phyloP scores from a whole-genome alignment of 1,284 basidiomycete species.

The Trichosporon sp. region DNA sequence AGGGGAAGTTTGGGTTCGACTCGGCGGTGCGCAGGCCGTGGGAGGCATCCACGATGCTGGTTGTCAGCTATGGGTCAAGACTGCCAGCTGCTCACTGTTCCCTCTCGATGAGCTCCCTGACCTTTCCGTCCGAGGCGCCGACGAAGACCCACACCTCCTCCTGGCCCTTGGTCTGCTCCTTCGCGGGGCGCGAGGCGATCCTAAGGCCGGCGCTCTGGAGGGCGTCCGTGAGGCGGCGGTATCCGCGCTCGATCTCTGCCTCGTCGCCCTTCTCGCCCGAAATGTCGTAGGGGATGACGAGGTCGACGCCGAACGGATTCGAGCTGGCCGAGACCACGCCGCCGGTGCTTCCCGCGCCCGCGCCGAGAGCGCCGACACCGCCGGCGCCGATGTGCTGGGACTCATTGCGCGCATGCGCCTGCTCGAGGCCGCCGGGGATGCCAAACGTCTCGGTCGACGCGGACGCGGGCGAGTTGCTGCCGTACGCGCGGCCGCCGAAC shows the following conservation, averaged over 20 bases:
- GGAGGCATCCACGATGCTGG: constrained; percentile 26
- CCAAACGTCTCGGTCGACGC: not conserved
- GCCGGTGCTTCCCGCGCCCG: too few species aligned
- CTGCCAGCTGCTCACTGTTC: constrained; percentile 61
- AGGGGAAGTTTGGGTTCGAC: constrained; percentile 57
- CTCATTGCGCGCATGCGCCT: too few species aligned
- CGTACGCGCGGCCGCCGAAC: not conserved
- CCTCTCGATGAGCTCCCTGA: constrained; percentile 63
- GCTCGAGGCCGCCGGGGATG: not conserved
- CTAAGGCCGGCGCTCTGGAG: constrained; percentile 40
- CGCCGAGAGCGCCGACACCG: too few species aligned
- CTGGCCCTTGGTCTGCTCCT: constrained; percentile 54
- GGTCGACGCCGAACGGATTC: constrained; percentile 45
- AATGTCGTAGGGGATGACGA: constrained; percentile 42
- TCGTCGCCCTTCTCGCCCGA: constrained; percentile 14
- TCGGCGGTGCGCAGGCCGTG: constrained; percentile 59
- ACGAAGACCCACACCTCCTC: constrained; percentile 78
- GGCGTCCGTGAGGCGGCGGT: constrained; percentile 21
- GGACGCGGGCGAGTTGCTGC: not conserved
- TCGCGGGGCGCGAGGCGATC: constrained; percentile 27
- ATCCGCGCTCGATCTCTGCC: constrained; percentile 24
- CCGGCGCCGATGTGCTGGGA: too few species aligned
- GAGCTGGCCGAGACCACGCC: not conserved
- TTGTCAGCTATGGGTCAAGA: not conserved
- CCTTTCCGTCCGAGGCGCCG: constrained; percentile 60